These are phyloP conservation scores for Chiua virens DNA, from an alignment of 768 basidiomycete species.

Conservation along the genomic window DNA sequence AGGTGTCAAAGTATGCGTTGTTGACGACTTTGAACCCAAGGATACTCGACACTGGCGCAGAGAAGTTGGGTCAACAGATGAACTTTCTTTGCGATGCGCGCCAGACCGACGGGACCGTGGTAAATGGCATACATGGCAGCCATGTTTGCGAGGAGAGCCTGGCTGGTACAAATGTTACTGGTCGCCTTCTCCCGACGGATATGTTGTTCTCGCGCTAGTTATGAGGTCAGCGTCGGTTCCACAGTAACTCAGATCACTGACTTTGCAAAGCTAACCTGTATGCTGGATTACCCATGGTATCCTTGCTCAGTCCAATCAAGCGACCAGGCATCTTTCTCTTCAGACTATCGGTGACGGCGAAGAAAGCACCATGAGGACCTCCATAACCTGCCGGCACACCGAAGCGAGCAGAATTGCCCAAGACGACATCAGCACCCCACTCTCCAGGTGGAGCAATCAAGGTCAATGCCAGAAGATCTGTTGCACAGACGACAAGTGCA, in stretches of 20 bases:
- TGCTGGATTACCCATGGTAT: conserved; percentile 79
- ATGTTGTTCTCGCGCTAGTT: conserved; percentile 88
- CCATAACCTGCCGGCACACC: conserved; percentile 98
- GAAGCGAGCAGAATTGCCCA: conserved; percentile 95
- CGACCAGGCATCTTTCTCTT: conserved; percentile 99
- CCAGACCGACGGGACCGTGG: conserved; percentile 87
- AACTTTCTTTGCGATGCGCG: conserved; percentile 86
- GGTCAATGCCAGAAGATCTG: conserved; percentile 90
- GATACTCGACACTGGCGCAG: conserved; percentile 57
- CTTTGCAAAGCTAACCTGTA: conserved; percentile 95
- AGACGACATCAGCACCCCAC: conserved; percentile 96
- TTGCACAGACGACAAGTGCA: conserved; percentile 84
- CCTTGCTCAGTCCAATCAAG: conserved; percentile 87
- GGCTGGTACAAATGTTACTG: conserved; percentile 97
- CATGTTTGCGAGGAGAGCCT: conserved; percentile 98
- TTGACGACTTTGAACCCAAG: conserved; percentile 78
- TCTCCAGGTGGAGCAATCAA: conserved; percentile 95
- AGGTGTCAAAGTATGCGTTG: conserved; percentile 84
- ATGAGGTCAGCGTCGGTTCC: conserved; percentile 7
- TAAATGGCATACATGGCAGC: conserved; percentile 98
- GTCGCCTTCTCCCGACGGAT: conserved; percentile 98
- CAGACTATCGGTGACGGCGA: conserved; percentile 86
- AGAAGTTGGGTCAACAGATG: conserved; percentile 84
- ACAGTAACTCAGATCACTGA: conserved; percentile 38
- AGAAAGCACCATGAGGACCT: conserved; percentile 97